Evolutionary conservation across 2,329 filamentous ascomycete genomes (phyloP).

Genomic region (Aspergillus pseudotamarii): DNA sequence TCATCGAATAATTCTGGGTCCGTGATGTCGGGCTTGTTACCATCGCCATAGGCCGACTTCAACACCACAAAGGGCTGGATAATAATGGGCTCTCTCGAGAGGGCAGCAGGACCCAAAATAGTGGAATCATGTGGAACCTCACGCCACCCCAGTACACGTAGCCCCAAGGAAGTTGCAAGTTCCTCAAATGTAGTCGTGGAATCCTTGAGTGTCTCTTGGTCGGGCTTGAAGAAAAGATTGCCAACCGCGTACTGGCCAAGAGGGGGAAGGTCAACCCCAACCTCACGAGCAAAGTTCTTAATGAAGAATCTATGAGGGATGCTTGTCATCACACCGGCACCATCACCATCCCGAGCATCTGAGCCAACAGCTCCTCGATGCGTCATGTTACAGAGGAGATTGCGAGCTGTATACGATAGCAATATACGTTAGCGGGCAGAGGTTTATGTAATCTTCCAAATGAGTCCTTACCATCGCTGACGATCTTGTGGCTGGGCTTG

Average conservation of each 20-base stretch:
- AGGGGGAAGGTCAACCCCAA: slow-evolving; percentile 82
- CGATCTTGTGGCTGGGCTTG: slow-evolving; percentile 94
- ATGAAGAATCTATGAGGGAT: slow-evolving; percentile 98
- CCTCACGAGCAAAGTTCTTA: slow-evolving; percentile 95
- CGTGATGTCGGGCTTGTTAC: slow-evolving; percentile 74
- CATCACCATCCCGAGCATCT: slow-evolving; percentile 95
- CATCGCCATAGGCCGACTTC: slow-evolving; percentile 79
- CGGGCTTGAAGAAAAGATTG: slow-evolving; percentile 98
- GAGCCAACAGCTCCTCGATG: slow-evolving; percentile 97
- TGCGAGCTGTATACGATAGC: slow-evolving; percentile 64
- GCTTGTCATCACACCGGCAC: slow-evolving; percentile 98
- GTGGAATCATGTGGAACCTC: slow-evolving; percentile 92
- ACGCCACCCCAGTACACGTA: slow-evolving; percentile 94
- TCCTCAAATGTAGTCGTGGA: slow-evolving; percentile 93
- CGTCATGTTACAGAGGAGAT: slow-evolving; percentile 99
- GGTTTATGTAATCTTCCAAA: neutral
- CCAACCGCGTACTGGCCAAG: slow-evolving; percentile 94
- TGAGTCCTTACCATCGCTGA: slow-evolving; percentile 81
- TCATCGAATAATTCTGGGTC: slow-evolving; percentile 83
- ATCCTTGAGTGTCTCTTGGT: slow-evolving; percentile 84
- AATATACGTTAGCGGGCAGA: slow-evolving; percentile 34
- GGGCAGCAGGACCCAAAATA: slow-evolving; percentile 86
- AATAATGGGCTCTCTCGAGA: slow-evolving; percentile 92
- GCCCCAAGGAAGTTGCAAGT: slow-evolving; percentile 81
- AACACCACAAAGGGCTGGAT: slow-evolving; percentile 94